Evolutionary conservation across 495 filamentous ascomycete species (phyloP), one percentile per base, ranked within the genome.

Genomic region (Ascobolus immersus): DNA sequence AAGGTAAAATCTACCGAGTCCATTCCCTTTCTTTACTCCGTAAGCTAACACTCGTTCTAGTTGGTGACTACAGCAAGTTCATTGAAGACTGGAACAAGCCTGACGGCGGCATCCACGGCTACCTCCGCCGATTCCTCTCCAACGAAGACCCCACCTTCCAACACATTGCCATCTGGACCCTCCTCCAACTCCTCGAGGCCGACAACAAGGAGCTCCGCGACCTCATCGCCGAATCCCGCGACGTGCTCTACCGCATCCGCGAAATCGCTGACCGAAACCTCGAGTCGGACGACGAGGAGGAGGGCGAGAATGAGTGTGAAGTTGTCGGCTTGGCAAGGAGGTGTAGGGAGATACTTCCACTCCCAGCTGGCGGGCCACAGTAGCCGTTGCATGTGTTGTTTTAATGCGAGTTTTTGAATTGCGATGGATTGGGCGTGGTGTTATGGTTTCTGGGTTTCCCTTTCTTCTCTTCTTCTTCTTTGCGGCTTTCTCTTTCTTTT

Each of bases 161-260:
- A 50, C 86, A 96, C 52, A 96, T 96, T 44, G 84, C 86, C 22
- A 93, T 93, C 42, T 96, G 86, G 86, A 96, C 86, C 1, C 58
- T 96, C 28, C 68, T 94, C 7, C 86, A 96, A 48, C 66, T 96
- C 2, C 66, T 94, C 12, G 86, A 96, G 52, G 91, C 86, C 0
- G 81, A 86, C 47, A 82, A 96, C 44, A 64, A 71, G 50, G 72
- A 69, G 34, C 61, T 96, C 21, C 73, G 92, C 28, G 65, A 66
- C 17, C 68, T 78, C 15, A 93, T 96, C 36, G 67, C 75, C 33
- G 71, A 82, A 43, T 78, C 80, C 4, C 72, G 82, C 23, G 76
- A 84, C 34, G 69, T 96, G 44, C 71, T 94, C 18, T 66, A 77
- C 23, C 77, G 90, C 70, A 82, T 94, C 32, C 77, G 73, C 47